Evolutionary conservation across 495 filamentous ascomycete genomes (phyloP), one percentile per base, ranked within the genome.

Genomic region (Aeminium ludgeri): DNA sequence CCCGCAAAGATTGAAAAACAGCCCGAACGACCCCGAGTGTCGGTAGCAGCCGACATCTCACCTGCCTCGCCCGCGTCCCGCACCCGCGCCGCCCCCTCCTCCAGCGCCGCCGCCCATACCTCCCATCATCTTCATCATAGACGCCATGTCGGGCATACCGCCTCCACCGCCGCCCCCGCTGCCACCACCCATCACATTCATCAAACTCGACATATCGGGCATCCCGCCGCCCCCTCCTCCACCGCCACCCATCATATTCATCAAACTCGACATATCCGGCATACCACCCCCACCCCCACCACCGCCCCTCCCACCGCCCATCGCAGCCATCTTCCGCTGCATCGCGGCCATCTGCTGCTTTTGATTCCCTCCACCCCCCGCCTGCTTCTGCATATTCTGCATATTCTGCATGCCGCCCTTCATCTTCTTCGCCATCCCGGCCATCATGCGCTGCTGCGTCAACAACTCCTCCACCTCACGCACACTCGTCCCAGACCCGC

Each of bases 401-500:
- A 95, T 91, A 51, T 92, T 87, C 63, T 86, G 85, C 80, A 89
- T 85, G 59, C 80, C 84, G 13, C 86, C 86, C 38, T 87, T 86
- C 70, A 95, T 87, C 62, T 86, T 87, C 77, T 96, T 97, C 30
- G 89, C 89, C 89, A 97, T 94, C 25, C 83, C 83, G 25, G 84
- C 85, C 89, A 99, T 99, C 82, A 95, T 94, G 46, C 82, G 72
- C 59, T 95, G 87, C 63, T 99, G 89, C 1, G 84, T 92, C 16
- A 99, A 71, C n/a, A 99, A 62, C 45, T 99, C 89, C 58, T 99
- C 91, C 20, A 99, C 86, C 54, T 99, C 89, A 6, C 87, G 72
- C 10, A 99, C 91, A 28, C 69, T 76, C 3, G 91, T 96, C 27
- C 89, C 89, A 38, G 78, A 86, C 0, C 89, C 89, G 37, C 73